A percentile compares a stretch with the other conserved stretches of the same genome.
phyloP scores from a whole-genome alignment of 2,329 filamentous ascomycete species.

The Bertia moriformis region DNA sequence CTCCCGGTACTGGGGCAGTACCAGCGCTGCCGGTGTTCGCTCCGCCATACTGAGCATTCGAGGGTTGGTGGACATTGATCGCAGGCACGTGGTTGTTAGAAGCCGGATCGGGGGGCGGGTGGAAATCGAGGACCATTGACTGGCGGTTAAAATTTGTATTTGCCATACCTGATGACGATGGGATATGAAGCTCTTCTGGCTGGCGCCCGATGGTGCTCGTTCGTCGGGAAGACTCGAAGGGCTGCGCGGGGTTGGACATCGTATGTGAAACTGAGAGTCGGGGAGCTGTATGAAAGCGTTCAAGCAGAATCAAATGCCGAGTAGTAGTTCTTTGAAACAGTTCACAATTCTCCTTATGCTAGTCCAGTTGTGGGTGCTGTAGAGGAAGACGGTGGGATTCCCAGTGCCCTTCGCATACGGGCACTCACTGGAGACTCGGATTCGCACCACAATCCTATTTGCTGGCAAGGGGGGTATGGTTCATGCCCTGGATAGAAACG shows the following conservation, averaged over 20 bases:
- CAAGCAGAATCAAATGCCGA: too few relatives aligned
- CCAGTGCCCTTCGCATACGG: too few relatives aligned
- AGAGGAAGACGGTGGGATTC: too few relatives aligned
- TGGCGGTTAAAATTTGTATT: neutral
- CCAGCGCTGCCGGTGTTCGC: neutral
- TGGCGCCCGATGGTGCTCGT: neutral
- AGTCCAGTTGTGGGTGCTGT: too few relatives aligned
- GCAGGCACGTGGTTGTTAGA: neutral
- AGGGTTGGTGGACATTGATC: conserved; percentile 1
- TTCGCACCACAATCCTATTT: too few relatives aligned
- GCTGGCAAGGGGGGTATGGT: too few relatives aligned
- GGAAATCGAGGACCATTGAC: neutral
- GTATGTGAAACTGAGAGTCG: neutral
- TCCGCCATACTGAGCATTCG: neutral
- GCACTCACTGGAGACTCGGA: too few relatives aligned
- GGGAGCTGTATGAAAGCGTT: too few relatives aligned
- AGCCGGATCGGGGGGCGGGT: neutral
- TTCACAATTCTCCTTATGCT: too few relatives aligned
- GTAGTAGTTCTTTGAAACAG: too few relatives aligned
- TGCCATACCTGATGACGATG: neutral
- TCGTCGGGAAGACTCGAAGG: neutral
- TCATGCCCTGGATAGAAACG: too few relatives aligned
- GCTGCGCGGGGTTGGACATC: neutral
- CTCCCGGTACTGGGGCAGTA: neutral
- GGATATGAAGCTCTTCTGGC: neutral